Conservation (phyloP, 495 filamentous ascomycete species). For the Recurvomyces mirabilis region DNA sequence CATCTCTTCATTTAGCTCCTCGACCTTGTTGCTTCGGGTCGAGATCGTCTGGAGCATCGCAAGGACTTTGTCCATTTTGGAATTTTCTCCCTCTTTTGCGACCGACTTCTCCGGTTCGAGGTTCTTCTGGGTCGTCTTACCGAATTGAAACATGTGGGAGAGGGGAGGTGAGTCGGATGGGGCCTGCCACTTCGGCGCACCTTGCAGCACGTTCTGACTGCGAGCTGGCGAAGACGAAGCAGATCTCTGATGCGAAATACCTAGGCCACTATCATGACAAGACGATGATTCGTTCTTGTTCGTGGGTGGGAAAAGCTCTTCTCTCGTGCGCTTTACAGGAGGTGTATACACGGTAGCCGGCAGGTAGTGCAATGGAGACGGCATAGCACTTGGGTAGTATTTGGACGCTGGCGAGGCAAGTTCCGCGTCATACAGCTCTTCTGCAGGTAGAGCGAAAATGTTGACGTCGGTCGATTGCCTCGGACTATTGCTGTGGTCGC, state of each 20-base stretch:
- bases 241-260: neutral
- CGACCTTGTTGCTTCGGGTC: constrained; percentile 9
- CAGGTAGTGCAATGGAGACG: constrained; percentile 16
- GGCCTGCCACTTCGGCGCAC: neutral
- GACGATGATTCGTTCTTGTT: neutral
- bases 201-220: constrained; percentile 2
- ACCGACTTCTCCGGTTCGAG: constrained; percentile 8
- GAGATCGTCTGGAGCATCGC: constrained; percentile 5
- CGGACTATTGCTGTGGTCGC: constrained; percentile 11
- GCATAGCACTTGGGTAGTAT: constrained; percentile 10
- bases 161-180: too few relatives aligned
- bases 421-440: neutral
- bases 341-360: constrained; percentile 15
- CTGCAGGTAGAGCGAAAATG: constrained; percentile 1
- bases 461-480: neutral
- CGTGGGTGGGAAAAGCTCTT: neutral
- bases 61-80: constrained; percentile 12
- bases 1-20: constrained; percentile 14
- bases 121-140: neutral
- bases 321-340: constrained; percentile 1
- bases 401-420: constrained; percentile 6
- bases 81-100: neutral
- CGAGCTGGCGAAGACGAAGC: neutral
- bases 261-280: neutral
- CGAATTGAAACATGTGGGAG: too few relatives aligned